These are phyloP conservation scores for Blastocystis sp. DNA, from an alignment of 352 stramenopile genomes.

Conservation along the genomic window DNA sequence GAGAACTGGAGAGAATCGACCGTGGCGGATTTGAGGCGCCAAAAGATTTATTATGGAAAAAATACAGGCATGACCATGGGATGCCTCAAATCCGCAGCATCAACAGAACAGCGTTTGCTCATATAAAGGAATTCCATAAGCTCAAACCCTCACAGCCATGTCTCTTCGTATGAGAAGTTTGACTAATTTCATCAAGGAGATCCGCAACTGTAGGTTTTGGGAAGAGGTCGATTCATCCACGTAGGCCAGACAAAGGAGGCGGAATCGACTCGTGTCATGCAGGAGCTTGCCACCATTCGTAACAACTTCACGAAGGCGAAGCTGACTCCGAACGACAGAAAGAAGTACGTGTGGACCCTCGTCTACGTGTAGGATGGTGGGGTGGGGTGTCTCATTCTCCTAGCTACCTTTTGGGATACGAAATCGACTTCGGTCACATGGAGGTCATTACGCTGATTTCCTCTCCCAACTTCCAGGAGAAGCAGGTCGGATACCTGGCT, in stretches of 20 bases:
- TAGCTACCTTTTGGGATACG: constrained; percentile 89
- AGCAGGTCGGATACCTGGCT: constrained; percentile 84
- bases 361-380: constrained; percentile 78
- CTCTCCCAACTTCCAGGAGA: constrained; percentile 76
- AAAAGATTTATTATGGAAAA: constrained; percentile 24
- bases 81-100: constrained; percentile 53
- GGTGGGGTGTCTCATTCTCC: background rate
- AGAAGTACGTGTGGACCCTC: constrained; percentile 98
- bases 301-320: constrained; percentile 82
- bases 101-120: background rate
- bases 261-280: constrained; percentile 85
- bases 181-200: constrained; percentile 56
- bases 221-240: constrained; percentile 58
- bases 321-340: constrained; percentile 85
- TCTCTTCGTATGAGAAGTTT: constrained; percentile 56
- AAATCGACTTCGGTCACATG: constrained; percentile 94
- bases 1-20: too few species aligned
- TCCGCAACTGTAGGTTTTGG: constrained; percentile 47
- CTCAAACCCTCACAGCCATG: background rate
- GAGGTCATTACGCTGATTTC: constrained; percentile 87
- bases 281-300: constrained; percentile 91
- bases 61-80: background rate
- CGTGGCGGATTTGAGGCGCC: constrained; percentile 21
- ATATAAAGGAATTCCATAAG: constrained; percentile 8
- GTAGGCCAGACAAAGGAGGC: constrained; percentile 75